Base-by-base conservation (phyloP, 257 asterid genomes). In the Ilex aquifolium region DNA sequence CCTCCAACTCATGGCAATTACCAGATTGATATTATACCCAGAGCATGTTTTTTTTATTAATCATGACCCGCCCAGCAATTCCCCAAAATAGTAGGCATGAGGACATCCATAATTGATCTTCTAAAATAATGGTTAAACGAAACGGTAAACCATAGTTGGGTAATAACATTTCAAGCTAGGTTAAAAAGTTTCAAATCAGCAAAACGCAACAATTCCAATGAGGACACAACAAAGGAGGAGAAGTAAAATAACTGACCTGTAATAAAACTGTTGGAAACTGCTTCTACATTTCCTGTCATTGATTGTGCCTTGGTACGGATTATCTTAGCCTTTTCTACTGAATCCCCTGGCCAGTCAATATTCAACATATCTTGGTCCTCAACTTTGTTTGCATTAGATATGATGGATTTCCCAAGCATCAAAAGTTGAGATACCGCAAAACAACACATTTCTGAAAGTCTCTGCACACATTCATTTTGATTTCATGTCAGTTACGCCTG, bases 401-500 rank as follows among this genome's bases (percentile, higher is more conserved):
- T 82, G 53, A 87, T 68, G 13, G 96, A 90, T 69, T 85, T 93
- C 57, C 96, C 97, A 56, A 93, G 88, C 84, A 84, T 78, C 76
- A 87, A 70, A 57, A 90, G 82, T 73, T 85, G 97, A 68, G 92
- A 87, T 49, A 82, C 90, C 42, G 95, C 90, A 70, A 80, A 87
- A 66, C 97, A 93, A 84, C 99, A 87, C 85, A 93, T 76, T 76
- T 93, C 99, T 61, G 99, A 90, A 73, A 93, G 85, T 74, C 99
- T 83, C 99, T 93, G 87, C 46, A 58, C 64, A 71, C 39, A 29
- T 57, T 59, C 59, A 75, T 66, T 36, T 54, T 72, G 14, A 56
- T 61, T 65, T 50, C 65, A 61, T 44, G 52, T 73, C 61, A 56
- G 29, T 54, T 67, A 42, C 29, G 51, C 53, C 44, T 16, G 6